These are phyloP conservation scores for Tylopilus cervinicoccineus DNA, from an alignment of 768 basidiomycete genomes.

Conservation along the genomic window DNA sequence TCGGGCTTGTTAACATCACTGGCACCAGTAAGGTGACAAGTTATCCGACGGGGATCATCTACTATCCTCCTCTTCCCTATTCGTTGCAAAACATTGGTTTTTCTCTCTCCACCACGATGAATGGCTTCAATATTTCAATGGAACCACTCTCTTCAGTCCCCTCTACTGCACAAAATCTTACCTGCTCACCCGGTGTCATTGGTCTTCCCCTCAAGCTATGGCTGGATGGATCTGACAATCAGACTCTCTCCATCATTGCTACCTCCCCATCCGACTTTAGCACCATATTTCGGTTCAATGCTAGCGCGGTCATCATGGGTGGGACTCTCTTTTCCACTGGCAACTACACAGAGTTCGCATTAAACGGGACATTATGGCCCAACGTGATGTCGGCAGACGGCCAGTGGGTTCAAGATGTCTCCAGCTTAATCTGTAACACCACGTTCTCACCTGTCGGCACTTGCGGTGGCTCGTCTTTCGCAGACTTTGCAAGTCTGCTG, in stretches of 20 bases:
- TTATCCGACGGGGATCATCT: background rate
- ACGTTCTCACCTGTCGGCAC: background rate
- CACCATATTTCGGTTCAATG: constrained; percentile 5
- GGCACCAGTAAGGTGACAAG: background rate
- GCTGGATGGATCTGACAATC: constrained; percentile 3
- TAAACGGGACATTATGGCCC: constrained; percentile 13
- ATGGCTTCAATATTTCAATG: constrained; percentile 14
- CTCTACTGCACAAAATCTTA: constrained; percentile 7
- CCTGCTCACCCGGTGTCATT: background rate
- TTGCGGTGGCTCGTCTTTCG: background rate
- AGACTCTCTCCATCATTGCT: constrained; percentile 8
- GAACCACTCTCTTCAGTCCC: constrained; percentile 12
- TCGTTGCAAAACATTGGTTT: background rate
- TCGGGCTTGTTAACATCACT: constrained; percentile 11
- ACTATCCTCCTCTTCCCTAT: constrained; percentile 11
- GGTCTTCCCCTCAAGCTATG: background rate
- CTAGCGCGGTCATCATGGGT: constrained; percentile 6
- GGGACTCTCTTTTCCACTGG: constrained; percentile 7
- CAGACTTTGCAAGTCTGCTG: constrained; percentile 3
- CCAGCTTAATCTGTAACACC: constrained; percentile 11
- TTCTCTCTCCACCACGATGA: constrained; percentile 5
- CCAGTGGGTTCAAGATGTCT: constrained; percentile 19
- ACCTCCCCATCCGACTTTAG: background rate
- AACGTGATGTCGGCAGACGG: constrained; percentile 4
- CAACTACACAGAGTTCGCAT: constrained; percentile 8